Evolutionary conservation across 371 early-diverging fungal genomes (phyloP).

Genomic region (Mortierella sp.): DNA sequence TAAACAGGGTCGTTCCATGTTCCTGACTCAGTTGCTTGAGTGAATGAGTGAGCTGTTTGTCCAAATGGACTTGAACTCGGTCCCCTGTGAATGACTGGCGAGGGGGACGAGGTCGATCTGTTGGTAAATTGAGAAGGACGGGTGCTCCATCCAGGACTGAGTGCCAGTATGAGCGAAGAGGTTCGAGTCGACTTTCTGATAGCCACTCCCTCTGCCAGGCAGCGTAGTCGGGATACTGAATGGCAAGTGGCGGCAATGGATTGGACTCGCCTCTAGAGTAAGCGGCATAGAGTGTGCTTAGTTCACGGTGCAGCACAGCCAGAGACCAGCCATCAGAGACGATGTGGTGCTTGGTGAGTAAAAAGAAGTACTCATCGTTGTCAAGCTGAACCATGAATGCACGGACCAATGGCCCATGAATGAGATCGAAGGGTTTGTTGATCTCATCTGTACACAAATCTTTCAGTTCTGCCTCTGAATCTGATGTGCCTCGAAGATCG

Average conservation of each 20-base stretch:
- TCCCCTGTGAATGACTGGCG: constrained; percentile 5
- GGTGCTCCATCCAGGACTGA: constrained; percentile 1
- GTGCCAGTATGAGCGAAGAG: not conserved
- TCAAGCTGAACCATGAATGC: constrained; percentile 4
- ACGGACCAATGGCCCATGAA: constrained; percentile 8
- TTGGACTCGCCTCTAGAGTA: not conserved
- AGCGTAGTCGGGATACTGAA: constrained; percentile 16
- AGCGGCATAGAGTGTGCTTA: constrained; percentile 6
- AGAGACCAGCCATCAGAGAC: constrained; percentile 14
- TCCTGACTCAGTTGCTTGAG: constrained; percentile 5
- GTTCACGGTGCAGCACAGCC: constrained; percentile 1
- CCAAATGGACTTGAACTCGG: not conserved
- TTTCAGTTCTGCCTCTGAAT: not conserved
- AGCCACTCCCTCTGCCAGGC: constrained; percentile 13
- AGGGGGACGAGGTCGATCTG: constrained; percentile 12
- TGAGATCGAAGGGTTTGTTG: constrained; percentile 2
- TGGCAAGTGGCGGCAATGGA: constrained; percentile 10
- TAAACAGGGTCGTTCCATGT: not conserved
- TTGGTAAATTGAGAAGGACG: constrained; percentile 5
- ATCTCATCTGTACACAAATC: not conserved
- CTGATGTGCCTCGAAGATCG: not conserved
- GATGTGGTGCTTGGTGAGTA: constrained; percentile 14
- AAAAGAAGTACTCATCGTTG: constrained; percentile 11
- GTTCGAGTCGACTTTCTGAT: constrained; percentile 1
- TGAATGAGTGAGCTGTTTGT: not conserved